phyloP scores from a whole-genome alignment of 805 yeast genomes.

The Kodamaea sagamina region DNA sequence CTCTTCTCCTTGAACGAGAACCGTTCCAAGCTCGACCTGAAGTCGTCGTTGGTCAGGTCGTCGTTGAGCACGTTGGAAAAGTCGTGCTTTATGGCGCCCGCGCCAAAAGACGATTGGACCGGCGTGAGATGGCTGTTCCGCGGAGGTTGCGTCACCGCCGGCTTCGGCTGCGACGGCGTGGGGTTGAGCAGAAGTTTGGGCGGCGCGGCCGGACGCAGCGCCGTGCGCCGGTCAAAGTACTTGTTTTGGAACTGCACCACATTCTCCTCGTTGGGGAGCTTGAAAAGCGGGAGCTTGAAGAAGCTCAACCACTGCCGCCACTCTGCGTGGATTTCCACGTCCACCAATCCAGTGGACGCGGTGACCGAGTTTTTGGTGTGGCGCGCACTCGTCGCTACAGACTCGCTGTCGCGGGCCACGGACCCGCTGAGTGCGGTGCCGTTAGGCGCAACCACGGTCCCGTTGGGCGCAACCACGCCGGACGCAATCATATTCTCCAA shows the following conservation, averaged over 20 bases:
- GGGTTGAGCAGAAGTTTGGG: background rate
- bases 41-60: slow-evolving; percentile 17
- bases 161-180: background rate
- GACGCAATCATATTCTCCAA: slow-evolving; percentile 24
- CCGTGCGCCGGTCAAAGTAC: slow-evolving; percentile 14
- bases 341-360: slow-evolving; percentile 24
- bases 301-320: slow-evolving; percentile 45
- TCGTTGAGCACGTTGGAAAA: slow-evolving; percentile 39
- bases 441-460: background rate
- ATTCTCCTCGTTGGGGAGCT: slow-evolving; percentile 43
- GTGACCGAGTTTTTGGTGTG: slow-evolving; percentile 30
- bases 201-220: background rate
- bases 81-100: slow-evolving; percentile 29
- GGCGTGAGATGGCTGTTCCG: background rate
- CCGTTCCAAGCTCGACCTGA: slow-evolving; percentile 28
- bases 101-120: slow-evolving; percentile 7
- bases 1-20: slow-evolving; percentile 24
- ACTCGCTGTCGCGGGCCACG: slow-evolving; percentile 17
- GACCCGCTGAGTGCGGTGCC: background rate
- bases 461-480: background rate
- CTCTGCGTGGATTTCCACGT: slow-evolving; percentile 28
- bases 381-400: slow-evolving; percentile 29
- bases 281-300: slow-evolving; percentile 46
- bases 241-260: slow-evolving; percentile 23
- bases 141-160: background rate